Conservation (phyloP, 192 early-diverging fungal species). For the Podila horticola region DNA sequence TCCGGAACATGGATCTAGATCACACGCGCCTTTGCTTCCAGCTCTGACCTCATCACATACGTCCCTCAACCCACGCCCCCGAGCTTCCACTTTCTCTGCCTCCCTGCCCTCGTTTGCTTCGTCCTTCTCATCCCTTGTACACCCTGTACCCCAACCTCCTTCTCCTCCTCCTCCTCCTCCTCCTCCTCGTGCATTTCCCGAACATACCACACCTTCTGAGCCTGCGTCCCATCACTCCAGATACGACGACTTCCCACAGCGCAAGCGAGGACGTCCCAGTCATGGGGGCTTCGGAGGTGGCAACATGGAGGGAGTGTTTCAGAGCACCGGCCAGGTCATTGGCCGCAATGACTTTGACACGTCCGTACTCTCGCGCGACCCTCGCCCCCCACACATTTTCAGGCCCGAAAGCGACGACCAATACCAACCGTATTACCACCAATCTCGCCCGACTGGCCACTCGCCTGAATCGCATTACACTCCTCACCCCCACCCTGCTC, state of each 20-base stretch:
- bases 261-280: background rate
- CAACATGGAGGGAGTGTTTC: background rate
- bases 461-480: too few relatives aligned
- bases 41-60: background rate
- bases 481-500: too few relatives aligned
- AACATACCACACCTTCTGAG: background rate
- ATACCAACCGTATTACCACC: too few relatives aligned
- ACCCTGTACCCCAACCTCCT: background rate
- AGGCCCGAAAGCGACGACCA: too few relatives aligned
- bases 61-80: background rate
- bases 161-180: background rate
- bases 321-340: too few relatives aligned
- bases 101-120: slow-evolving; percentile 1
- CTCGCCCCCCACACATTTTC: too few relatives aligned
- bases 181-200: background rate
- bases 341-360: too few relatives aligned
- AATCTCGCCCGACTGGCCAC: too few relatives aligned
- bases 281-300: background rate
- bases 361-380: too few relatives aligned
- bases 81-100: background rate
- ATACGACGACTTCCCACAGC: background rate
- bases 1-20: background rate
- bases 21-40: background rate
- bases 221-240: background rate
- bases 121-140: background rate